phyloP scores from a whole-genome alignment of 129 eudicot species.

The Flaveria linearis region DNA sequence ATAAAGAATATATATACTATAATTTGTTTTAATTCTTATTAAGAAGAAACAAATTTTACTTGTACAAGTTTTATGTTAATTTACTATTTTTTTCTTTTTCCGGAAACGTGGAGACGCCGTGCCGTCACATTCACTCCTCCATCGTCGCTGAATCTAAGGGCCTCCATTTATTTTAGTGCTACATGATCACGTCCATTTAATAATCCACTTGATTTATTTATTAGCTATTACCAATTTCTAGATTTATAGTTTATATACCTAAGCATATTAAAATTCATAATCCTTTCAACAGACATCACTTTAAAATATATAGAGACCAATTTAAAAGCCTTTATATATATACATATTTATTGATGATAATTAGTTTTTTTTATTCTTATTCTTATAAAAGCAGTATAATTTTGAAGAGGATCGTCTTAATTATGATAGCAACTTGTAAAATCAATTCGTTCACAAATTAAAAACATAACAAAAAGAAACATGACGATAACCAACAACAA shows the following conservation, averaged over 20 bases:
- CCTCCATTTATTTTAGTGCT: conserved; percentile 32
- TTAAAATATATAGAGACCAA: not conserved
- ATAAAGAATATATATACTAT: not conserved
- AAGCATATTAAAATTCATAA: not conserved
- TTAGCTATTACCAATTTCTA: not conserved
- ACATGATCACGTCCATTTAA: conserved; percentile 19
- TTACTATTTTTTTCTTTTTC: not conserved
- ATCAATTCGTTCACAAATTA: no score
- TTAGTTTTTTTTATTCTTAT: no score
- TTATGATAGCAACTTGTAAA: not conserved
- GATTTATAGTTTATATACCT: not conserved
- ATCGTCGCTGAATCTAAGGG: conserved; percentile 42
- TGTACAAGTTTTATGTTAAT: not conserved
- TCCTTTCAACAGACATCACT: not conserved
- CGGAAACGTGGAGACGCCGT: conserved; percentile 41
- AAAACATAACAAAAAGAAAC: not conserved
- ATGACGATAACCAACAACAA: not conserved
- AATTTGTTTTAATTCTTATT: not conserved
- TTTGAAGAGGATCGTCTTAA: no score
- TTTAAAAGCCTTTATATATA: not conserved
- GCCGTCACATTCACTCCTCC: conserved; percentile 55
- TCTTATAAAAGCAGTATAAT: no score
- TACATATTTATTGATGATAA: not conserved
- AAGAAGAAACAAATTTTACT: not conserved
- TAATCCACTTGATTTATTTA: not conserved